Conservation (phyloP, 345 rosid species). For the Syzygium oleosum region DNA sequence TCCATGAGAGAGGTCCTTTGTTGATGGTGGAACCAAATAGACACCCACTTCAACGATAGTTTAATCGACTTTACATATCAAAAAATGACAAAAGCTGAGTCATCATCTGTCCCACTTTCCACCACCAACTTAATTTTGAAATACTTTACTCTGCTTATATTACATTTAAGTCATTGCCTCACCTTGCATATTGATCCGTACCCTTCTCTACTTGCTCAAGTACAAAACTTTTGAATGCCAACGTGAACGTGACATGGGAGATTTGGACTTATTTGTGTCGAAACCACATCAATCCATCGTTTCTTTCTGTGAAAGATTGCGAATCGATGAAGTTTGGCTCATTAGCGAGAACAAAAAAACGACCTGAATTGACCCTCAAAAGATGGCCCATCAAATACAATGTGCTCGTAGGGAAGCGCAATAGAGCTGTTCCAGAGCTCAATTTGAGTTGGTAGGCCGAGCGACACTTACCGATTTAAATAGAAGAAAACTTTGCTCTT, state of each 20-base stretch:
- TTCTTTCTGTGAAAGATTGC: neutral
- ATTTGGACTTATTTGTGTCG: neutral
- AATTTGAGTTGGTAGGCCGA: neutral
- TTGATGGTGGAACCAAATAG: neutral
- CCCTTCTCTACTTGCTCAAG: neutral
- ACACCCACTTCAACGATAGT: constrained; percentile 6
- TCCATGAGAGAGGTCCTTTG: neutral
- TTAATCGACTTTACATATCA: neutral
- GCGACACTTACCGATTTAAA: neutral
- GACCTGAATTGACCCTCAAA: neutral
- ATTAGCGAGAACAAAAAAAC: neutral
- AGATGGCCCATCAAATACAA: neutral
- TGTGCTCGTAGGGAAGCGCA: neutral
- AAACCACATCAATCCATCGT: neutral
- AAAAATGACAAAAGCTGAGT: constrained; percentile 6
- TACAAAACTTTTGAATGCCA: neutral
- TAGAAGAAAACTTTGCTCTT: neutral
- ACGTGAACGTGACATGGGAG: neutral
- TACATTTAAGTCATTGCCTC: neutral
- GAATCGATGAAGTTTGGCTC: neutral
- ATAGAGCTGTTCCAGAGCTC: neutral
- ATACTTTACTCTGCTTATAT: neutral
- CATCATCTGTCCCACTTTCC: constrained; percentile 5
- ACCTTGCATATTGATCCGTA: neutral
- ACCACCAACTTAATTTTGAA: neutral